Evolutionary conservation across 192 early-diverging fungal species (phyloP).

Genomic region (Podila minutissima): DNA sequence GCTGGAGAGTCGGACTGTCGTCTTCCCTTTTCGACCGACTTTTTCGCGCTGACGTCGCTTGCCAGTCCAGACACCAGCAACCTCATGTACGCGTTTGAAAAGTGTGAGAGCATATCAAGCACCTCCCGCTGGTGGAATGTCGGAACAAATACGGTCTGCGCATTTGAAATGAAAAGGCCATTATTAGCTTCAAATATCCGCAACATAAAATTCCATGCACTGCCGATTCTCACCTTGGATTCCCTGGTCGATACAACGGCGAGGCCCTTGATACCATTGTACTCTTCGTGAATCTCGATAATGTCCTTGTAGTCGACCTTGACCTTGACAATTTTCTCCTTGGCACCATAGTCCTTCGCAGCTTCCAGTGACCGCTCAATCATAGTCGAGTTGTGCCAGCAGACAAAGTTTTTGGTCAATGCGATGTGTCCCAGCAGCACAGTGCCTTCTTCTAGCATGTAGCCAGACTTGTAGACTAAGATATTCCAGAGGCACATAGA

Average conservation of each 20-base stretch:
- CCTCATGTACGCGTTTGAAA: conserved; percentile 42
- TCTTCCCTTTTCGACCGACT: neutral
- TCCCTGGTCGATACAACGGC: conserved; percentile 21
- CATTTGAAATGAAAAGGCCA: neutral
- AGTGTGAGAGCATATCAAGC: conserved; percentile 36
- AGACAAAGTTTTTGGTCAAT: conserved; percentile 39
- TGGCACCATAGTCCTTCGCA: neutral
- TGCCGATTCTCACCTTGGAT: conserved; percentile 19
- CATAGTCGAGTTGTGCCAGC: conserved; percentile 50
- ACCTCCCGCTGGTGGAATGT: conserved; percentile 39
- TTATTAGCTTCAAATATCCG: no score
- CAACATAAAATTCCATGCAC: no score
- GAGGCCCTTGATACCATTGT: conserved; percentile 22
- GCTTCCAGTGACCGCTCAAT: conserved; percentile 13
- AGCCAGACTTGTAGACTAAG: conserved; percentile 40
- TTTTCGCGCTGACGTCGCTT: neutral
- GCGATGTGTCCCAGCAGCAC: conserved; percentile 24
- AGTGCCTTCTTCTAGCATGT: conserved; percentile 21
- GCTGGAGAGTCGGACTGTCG: neutral
- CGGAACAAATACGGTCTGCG: conserved; percentile 28
- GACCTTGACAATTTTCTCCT: conserved; percentile 5
- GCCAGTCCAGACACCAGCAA: conserved; percentile 13
- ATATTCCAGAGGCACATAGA: no score
- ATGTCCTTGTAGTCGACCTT: conserved; percentile 35
- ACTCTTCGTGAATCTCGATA: conserved; percentile 17